Base-by-base conservation (phyloP, 2,329 filamentous ascomycete species). In the Pyricularia pennisetigena region DNA sequence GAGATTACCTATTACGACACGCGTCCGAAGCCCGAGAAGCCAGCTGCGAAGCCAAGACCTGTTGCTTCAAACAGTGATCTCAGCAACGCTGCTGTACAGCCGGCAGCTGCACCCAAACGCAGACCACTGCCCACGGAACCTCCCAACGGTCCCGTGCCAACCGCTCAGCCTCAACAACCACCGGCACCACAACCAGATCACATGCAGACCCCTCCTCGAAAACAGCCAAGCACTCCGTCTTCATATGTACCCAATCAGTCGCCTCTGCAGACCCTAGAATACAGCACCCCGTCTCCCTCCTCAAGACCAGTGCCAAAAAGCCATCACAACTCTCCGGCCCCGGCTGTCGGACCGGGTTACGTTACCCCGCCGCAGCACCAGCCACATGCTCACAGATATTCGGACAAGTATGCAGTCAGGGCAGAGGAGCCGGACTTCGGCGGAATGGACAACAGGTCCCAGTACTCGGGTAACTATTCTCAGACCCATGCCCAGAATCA, bases 1-100 rank as follows among this genome's bases (percentile, higher is more conserved):
- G 95, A 99, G 79, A 89, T 97, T 79, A 99, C 95, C 61, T 99
- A 91, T 80, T 99, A 98, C 82, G 95, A 99, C 77, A 89, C 86
- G 68, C 86, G 94, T 29, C 91, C 93, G 24, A 95, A 95, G 79
- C 85, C 85, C 14, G 92, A 96, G 69, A 93, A 90, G 79, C 80
- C 83, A 1, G 80, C 79, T 8, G 83, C 86, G 70, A 89, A 86
- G 75, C 80, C 84, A 69, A 86, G 79, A 73, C 75, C 78, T 16
- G 72, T 77, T 65, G 70, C 76, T 26, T 71, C 79, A 6, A 78
- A 79, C 32, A 71, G 73, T 61, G 77, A 77, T 49, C 71, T 68
- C 74, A 69, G 78, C 67, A 68, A 69, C 65, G 29, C 64, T 66
- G 64, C 66, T 24, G 32, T 6, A 3, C 24, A 32, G 35, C 74